phyloP scores from a whole-genome alignment of 208 protist species.

The Porcisia deanei region DNA sequence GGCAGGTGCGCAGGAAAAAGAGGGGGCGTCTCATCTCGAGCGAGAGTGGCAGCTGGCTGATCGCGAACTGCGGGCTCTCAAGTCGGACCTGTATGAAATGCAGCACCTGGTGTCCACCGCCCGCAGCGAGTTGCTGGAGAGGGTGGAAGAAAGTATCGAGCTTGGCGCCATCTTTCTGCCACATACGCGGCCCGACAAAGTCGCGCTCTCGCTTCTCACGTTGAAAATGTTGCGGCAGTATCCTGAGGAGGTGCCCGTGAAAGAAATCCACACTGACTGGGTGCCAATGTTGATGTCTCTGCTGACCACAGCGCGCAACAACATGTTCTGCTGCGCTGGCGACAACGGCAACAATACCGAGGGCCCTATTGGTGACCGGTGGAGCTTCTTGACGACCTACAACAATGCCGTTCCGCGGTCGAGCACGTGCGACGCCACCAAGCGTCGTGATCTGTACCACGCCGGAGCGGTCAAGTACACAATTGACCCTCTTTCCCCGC shows the following conservation, averaged over 20 bases:
- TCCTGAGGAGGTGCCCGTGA: slow-evolving; percentile 60
- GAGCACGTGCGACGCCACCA: slow-evolving; percentile 39
- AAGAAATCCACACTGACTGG: slow-evolving; percentile 70
- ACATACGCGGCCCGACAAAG: slow-evolving; percentile 59
- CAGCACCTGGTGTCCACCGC: slow-evolving; percentile 45
- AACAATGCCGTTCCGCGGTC: slow-evolving; percentile 20
- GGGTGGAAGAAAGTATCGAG: slow-evolving; percentile 43
- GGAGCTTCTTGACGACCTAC: slow-evolving; percentile 17
- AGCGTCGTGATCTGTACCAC: slow-evolving; percentile 24
- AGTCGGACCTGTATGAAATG: slow-evolving; percentile 65
- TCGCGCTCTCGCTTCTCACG: slow-evolving; percentile 39
- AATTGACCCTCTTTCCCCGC: slow-evolving; percentile 32
- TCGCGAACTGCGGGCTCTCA: slow-evolving; percentile 40
- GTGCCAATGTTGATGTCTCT: slow-evolving; percentile 47
- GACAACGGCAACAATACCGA: slow-evolving; percentile 8
- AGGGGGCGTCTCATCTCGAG: neutral
- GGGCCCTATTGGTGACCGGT: neutral
- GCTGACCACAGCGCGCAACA: slow-evolving; percentile 40
- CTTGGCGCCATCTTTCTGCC: slow-evolving; percentile 54
- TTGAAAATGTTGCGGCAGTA: slow-evolving; percentile 71
- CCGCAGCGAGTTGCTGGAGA: slow-evolving; percentile 40
- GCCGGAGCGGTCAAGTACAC: slow-evolving; percentile 31
- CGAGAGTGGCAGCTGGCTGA: slow-evolving; percentile 52
- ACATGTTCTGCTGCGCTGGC: slow-evolving; percentile 34
- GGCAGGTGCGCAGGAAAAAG: neutral